Percentiles rank a stretch among this genome's conserved stretches.
Evolutionary conservation across 768 basidiomycete species (phyloP).

Genomic region (Hypsizygus marmoreus): DNA sequence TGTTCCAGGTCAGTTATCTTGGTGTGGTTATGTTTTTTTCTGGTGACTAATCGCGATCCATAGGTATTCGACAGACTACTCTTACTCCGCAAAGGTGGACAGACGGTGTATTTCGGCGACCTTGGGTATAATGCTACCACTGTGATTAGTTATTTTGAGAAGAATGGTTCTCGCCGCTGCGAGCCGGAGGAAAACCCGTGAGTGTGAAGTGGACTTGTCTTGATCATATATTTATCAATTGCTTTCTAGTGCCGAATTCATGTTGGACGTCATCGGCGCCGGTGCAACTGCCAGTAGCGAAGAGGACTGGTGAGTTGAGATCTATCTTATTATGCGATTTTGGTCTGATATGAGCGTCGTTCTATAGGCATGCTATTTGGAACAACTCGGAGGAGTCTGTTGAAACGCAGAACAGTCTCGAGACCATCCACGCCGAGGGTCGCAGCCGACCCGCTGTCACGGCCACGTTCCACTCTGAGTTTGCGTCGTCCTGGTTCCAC

Average conservation of each 20-base stretch:
- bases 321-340: slow-evolving; percentile 35
- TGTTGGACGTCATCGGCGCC: too few relatives aligned
- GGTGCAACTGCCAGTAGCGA: slow-evolving; percentile 50
- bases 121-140: slow-evolving; percentile 62
- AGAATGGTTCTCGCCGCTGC: slow-evolving; percentile 66
- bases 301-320: slow-evolving; percentile 54
- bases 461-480: slow-evolving; percentile 41
- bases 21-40: slow-evolving; percentile 17
- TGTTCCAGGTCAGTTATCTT: slow-evolving; percentile 58
- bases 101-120: slow-evolving; percentile 75
- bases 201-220: too few relatives aligned
- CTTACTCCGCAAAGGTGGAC: slow-evolving; percentile 75
- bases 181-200: slow-evolving; percentile 73
- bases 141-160: slow-evolving; percentile 77
- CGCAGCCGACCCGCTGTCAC: slow-evolving; percentile 38
- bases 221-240: slow-evolving; percentile 13
- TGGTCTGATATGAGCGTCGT: slow-evolving; percentile 19
- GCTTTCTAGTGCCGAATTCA: slow-evolving; percentile 52
- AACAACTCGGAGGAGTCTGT: slow-evolving; percentile 41
- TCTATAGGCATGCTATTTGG: slow-evolving; percentile 39
- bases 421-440: slow-evolving; percentile 55
- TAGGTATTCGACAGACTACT: slow-evolving; percentile 76
- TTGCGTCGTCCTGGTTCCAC: slow-evolving; percentile 54
- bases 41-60: not conserved
- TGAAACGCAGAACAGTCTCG: slow-evolving; percentile 36